phyloP scores from a whole-genome alignment of 305 asterid genomes.

The Coffea humblotiana region DNA sequence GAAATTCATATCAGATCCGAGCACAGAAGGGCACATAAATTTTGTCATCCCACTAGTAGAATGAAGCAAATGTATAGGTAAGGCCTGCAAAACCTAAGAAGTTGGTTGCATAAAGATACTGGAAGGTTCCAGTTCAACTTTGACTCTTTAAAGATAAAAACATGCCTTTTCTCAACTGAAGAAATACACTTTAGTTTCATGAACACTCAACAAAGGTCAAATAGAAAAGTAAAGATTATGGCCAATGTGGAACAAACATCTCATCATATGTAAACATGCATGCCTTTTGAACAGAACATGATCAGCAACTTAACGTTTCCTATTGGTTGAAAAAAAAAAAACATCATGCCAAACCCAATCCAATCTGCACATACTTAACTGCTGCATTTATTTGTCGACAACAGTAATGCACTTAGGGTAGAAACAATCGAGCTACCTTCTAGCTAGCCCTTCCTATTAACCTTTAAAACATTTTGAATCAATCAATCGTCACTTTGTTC shows the following conservation, averaged over 20 bases:
- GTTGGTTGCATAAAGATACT: no score
- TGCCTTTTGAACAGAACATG: no score
- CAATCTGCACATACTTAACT: neutral
- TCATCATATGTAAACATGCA: no score
- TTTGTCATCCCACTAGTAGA: neutral
- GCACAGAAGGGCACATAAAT: neutral
- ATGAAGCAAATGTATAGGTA: neutral
- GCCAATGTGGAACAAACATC: no score
- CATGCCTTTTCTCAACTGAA: no score
- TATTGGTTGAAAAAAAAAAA: neutral
- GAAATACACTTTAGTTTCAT: no score
- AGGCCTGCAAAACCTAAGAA: no score
- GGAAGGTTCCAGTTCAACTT: no score
- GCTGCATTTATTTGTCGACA: neutral
- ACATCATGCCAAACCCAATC: neutral
- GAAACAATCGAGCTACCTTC: neutral
- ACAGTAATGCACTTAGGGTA: neutral
- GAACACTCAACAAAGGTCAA: no score
- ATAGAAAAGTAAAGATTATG: no score
- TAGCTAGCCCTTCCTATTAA: neutral
- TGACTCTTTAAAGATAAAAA: no score
- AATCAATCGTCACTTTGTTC: neutral
- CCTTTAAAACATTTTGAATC: no score
- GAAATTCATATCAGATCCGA: constrained; percentile 10
- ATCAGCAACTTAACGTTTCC: neutral